These are phyloP conservation scores for Lactuca sativa DNA, from an alignment of 129 eudicot species.

Conservation along the genomic window DNA sequence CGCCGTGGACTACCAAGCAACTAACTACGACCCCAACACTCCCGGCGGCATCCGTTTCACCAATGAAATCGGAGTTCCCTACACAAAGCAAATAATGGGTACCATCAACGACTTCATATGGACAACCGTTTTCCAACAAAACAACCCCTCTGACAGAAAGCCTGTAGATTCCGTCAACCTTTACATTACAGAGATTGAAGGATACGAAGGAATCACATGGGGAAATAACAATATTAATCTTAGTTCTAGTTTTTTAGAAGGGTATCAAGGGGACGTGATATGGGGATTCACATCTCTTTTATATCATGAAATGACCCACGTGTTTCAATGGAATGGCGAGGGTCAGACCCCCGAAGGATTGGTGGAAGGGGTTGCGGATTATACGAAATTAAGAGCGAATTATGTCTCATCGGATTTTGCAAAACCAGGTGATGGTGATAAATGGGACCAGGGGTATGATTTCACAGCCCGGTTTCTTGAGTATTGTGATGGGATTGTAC, in stretches of 20 bases:
- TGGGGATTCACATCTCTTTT: slow-evolving; percentile 10
- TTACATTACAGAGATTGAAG: slow-evolving; percentile 12
- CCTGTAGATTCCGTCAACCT: background rate
- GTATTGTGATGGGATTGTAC: slow-evolving; percentile 26
- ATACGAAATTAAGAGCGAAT: slow-evolving; percentile 11
- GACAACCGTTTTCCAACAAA: slow-evolving; percentile 23
- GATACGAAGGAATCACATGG: slow-evolving; percentile 15
- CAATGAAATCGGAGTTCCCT: slow-evolving; percentile 16
- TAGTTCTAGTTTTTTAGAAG: slow-evolving; percentile 4
- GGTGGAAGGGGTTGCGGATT: slow-evolving; percentile 30
- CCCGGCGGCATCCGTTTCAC: slow-evolving; percentile 9
- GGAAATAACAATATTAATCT: slow-evolving; percentile 15
- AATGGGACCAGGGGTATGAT: slow-evolving; percentile 28
- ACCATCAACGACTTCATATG: slow-evolving; percentile 8
- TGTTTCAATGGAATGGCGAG: slow-evolving; percentile 24
- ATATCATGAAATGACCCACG: slow-evolving; percentile 31
- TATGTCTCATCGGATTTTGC: background rate
- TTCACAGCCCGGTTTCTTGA: slow-evolving; percentile 26
- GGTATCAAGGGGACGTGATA: slow-evolving; percentile 5
- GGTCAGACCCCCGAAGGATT: slow-evolving; percentile 2
- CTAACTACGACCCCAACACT: background rate
- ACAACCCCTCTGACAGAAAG: slow-evolving; percentile 8
- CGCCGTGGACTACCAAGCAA: slow-evolving; percentile 15
- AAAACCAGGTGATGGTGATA: slow-evolving; percentile 17
- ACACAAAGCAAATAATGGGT: slow-evolving; percentile 17